Percentiles rank a stretch among this genome's conserved stretches.
Conservation (phyloP, 2,329 filamentous ascomycete species). For the Pseudogymnoascus sp. region DNA sequence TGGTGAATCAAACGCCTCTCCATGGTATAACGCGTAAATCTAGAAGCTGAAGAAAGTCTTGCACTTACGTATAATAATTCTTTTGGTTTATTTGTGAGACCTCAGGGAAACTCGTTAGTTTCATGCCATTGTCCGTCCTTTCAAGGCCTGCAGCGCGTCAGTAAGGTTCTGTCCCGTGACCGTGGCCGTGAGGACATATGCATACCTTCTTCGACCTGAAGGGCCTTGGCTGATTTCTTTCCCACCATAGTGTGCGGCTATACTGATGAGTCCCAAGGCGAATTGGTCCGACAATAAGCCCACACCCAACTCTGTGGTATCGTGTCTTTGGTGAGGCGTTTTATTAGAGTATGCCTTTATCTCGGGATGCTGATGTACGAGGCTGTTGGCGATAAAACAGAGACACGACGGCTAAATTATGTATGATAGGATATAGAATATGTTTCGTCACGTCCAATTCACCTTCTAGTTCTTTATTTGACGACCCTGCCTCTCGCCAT, state of each 20-base stretch:
- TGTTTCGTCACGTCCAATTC: slow-evolving; percentile 4
- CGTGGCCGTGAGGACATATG: not conserved
- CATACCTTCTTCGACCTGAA: slow-evolving; percentile 28
- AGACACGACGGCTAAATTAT: not conserved
- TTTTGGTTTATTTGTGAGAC: slow-evolving; percentile 96
- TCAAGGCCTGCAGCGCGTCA: slow-evolving; percentile 59
- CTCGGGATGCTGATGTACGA: not conserved
- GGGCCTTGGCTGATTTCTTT: slow-evolving; percentile 29
- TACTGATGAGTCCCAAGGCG: not conserved
- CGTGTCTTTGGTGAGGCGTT: not conserved
- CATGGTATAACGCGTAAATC: slow-evolving; percentile 6
- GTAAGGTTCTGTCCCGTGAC: not conserved
- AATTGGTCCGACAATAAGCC: not conserved
- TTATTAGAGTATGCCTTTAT: not conserved
- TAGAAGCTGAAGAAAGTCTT: slow-evolving; percentile 1
- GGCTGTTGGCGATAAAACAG: not conserved
- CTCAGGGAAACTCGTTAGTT: slow-evolving; percentile 86
- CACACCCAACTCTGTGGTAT: not conserved
- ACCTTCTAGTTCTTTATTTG: slow-evolving; percentile 1
- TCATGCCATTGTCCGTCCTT: slow-evolving; percentile 97
- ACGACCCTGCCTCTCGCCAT: not conserved
- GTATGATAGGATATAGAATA: slow-evolving; percentile 6
- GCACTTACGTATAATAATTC: slow-evolving; percentile 89
- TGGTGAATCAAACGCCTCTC: not conserved
- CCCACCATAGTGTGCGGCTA: slow-evolving; percentile 23